Conservation (phyloP, 2,329 filamentous ascomycete species). For the Botrytis pseudocinerea region DNA sequence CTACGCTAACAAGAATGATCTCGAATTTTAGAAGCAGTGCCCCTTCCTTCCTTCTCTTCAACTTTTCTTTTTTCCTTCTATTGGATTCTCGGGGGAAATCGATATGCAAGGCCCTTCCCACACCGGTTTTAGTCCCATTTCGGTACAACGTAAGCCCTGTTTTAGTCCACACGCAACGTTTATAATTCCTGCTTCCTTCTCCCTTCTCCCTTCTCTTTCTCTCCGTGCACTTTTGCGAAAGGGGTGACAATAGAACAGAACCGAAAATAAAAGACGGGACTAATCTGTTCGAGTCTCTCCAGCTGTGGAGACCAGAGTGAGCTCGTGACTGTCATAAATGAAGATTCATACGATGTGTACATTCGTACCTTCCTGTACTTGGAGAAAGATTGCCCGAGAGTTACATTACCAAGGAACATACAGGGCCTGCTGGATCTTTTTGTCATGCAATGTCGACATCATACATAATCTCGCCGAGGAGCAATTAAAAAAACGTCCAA, state of each 20-base stretch:
- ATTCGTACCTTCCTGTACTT: not conserved
- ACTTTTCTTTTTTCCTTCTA: not conserved
- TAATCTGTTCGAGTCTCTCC: not conserved
- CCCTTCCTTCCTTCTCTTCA: not conserved
- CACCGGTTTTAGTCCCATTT: slow-evolving; percentile 5
- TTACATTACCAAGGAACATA: not conserved
- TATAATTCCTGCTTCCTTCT: not conserved
- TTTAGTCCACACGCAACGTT: not conserved
- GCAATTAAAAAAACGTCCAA: not conserved
- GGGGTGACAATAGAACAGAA: not conserved
- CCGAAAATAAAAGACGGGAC: not conserved
- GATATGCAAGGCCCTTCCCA: slow-evolving; percentile 8
- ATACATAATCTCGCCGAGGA: not conserved
- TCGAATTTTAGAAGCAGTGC: slow-evolving; percentile 2
- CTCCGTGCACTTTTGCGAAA: too few species aligned
- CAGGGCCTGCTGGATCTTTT: not conserved
- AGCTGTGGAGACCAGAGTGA: slow-evolving; percentile 6
- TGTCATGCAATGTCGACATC: not conserved
- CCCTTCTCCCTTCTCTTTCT: not conserved
- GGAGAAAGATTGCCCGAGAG: not conserved
- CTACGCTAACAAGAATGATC: not conserved
- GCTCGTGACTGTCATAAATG: not conserved
- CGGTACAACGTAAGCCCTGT: not conserved
- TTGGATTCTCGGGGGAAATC: slow-evolving; percentile 19
- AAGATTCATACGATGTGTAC: slow-evolving; percentile 9